A percentile compares a stretch with the other conserved stretches of the same genome.
phyloP scores from a whole-genome alignment of 2,329 filamentous ascomycete genomes.

The Hypoxylon sp. region DNA sequence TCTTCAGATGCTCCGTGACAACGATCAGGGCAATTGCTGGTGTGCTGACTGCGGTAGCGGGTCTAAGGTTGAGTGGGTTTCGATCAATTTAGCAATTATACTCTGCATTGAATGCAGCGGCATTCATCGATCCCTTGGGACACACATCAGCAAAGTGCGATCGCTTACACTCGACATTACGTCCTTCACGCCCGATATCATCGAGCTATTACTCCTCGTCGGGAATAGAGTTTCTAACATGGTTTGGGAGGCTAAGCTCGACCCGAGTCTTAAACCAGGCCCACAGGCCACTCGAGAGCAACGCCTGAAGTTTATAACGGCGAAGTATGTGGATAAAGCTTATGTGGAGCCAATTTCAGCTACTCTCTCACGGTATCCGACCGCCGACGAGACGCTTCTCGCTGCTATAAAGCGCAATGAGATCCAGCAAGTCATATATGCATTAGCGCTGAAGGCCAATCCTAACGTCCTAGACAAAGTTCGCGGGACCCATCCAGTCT shows the following conservation, averaged over 20 bases:
- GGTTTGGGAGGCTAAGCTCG: constrained; percentile 92
- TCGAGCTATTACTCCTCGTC: constrained; percentile 90
- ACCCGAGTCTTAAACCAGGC: constrained; percentile 78
- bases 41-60: constrained; percentile 95
- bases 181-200: constrained; percentile 96
- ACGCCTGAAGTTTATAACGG: constrained; percentile 92
- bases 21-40: constrained; percentile 91
- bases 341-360: constrained; percentile 84
- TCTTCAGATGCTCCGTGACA: constrained; percentile 86
- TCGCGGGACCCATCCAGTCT: constrained; percentile 88
- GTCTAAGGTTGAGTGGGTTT: constrained; percentile 97
- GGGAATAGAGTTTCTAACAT: constrained; percentile 97
- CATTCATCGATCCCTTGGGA: constrained; percentile 94
- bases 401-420: constrained; percentile 97
- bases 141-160: constrained; percentile 96
- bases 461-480: constrained; percentile 89
- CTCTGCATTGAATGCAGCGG: constrained; percentile 98
- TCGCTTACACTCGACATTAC: constrained; percentile 95
- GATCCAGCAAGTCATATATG: constrained; percentile 92
- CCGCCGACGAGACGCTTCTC: constrained; percentile 87
- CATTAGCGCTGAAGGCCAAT: constrained; percentile 86
- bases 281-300: constrained; percentile 88
- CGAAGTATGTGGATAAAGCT: constrained; percentile 89
- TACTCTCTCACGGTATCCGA: constrained; percentile 80
- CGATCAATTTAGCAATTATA: constrained; percentile 95